Percentiles rank a stretch among this genome's conserved stretches.
These are phyloP conservation scores for Trichosporon sp. DNA, from an alignment of 1,284 basidiomycete genomes.

Conservation along the genomic window DNA sequence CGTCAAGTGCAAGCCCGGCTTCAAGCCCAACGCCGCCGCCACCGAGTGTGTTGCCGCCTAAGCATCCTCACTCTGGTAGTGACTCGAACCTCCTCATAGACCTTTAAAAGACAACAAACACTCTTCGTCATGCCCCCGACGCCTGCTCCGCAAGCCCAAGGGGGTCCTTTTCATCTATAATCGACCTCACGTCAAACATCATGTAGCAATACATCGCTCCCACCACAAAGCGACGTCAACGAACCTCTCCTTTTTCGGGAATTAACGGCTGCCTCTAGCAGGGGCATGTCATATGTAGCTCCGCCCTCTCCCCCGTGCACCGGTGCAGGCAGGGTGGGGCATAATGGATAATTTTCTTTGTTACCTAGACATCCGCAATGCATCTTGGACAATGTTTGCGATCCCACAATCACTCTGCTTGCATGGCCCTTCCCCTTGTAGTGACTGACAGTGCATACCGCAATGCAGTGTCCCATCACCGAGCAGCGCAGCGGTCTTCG, in stretches of 20 bases:
- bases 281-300: not conserved
- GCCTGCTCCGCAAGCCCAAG: not conserved
- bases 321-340: not conserved
- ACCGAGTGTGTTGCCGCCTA: slow-evolving; percentile 60
- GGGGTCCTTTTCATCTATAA: not conserved
- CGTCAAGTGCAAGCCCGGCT: slow-evolving; percentile 65
- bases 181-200: slow-evolving; percentile 14
- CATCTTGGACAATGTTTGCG: slow-evolving; percentile 15
- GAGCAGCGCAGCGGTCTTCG: not conserved
- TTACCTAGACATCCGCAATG: slow-evolving; percentile 10
- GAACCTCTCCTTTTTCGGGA: slow-evolving; percentile 13
- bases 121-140: not conserved
- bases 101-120: not conserved
- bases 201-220: slow-evolving; percentile 20
- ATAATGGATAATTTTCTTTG: slow-evolving; percentile 10
- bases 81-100: not conserved
- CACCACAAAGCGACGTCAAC: slow-evolving; percentile 5
- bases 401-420: not conserved
- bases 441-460: no score
- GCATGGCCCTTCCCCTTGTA: no score
- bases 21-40: slow-evolving; percentile 61
- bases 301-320: not conserved
- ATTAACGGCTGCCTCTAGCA: not conserved
- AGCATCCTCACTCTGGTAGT: slow-evolving; percentile 28
- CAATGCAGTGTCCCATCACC: not conserved